A percentile compares a stretch with the other conserved stretches of the same genome.
These are phyloP conservation scores for Butyriboletus appendiculatus DNA, from an alignment of 1,284 basidiomycete species.

Conservation along the genomic window DNA sequence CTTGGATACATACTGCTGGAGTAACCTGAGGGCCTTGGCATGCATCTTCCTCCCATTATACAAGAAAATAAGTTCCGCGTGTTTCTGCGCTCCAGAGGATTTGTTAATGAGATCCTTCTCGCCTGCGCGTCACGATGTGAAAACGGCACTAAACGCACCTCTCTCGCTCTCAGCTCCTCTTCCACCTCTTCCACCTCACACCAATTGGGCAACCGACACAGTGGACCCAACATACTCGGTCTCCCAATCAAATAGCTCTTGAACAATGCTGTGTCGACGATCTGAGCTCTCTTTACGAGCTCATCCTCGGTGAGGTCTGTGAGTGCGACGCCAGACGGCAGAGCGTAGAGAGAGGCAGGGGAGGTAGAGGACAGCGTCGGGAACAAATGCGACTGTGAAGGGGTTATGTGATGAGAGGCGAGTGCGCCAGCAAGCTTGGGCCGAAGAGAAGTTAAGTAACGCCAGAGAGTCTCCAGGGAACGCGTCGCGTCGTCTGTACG, in stretches of 20 bases:
- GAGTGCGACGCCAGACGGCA: slow-evolving; percentile 70
- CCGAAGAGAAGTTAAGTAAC: slow-evolving; percentile 82
- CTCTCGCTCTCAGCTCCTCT: slow-evolving; percentile 77
- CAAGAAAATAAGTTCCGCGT: slow-evolving; percentile 86
- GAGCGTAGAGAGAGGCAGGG: slow-evolving; percentile 68
- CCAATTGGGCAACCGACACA: slow-evolving; percentile 95
- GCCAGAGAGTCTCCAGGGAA: slow-evolving; percentile 69
- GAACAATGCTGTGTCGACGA: slow-evolving; percentile 95
- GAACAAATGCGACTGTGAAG: slow-evolving; percentile 64
- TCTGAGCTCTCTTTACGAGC: slow-evolving; percentile 84
- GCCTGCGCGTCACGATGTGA: neutral
- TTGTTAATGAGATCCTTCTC: neutral
- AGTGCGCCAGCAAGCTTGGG: slow-evolving; percentile 83
- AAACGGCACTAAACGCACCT: slow-evolving; percentile 47
- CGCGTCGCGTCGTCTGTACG: slow-evolving; percentile 56
- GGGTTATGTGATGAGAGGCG: slow-evolving; percentile 65
- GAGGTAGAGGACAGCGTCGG: slow-evolving; percentile 68
- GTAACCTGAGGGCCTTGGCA: slow-evolving; percentile 78
- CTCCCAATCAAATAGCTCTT: slow-evolving; percentile 88
- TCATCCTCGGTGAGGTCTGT: slow-evolving; percentile 75
- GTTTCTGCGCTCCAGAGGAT: slow-evolving; percentile 61
- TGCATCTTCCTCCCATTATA: slow-evolving; percentile 98
- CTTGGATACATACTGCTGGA: slow-evolving; percentile 60
- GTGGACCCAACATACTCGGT: slow-evolving; percentile 81
- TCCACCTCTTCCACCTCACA: slow-evolving; percentile 97